Conservation (phyloP, 2,329 filamentous ascomycete species). For the Nemania serpens region DNA sequence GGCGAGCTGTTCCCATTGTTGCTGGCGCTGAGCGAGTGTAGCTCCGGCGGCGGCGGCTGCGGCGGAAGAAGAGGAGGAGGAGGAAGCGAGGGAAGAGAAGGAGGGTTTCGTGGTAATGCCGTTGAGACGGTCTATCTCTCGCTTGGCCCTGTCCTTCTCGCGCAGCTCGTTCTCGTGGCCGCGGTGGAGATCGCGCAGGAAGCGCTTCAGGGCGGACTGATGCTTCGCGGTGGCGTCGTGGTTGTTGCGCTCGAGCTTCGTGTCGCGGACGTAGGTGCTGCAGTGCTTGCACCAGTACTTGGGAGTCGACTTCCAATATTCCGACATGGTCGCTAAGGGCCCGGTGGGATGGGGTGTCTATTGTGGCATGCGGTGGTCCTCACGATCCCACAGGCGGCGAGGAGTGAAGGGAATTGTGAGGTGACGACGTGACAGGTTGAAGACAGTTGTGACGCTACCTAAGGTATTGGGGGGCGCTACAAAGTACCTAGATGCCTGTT, state of each 20-base stretch:
- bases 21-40: slow-evolving; percentile 71
- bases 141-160: slow-evolving; percentile 80
- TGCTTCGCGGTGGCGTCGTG: slow-evolving; percentile 88
- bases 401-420: not conserved
- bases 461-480: too few relatives aligned
- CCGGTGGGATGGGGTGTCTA: too few relatives aligned
- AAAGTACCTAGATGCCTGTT: too few relatives aligned
- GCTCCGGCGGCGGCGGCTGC: slow-evolving; percentile 41
- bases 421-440: too few relatives aligned
- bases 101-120: slow-evolving; percentile 64
- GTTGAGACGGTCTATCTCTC: slow-evolving; percentile 85
- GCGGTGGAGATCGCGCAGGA: slow-evolving; percentile 85
- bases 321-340: slow-evolving; percentile 67
- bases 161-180: slow-evolving; percentile 79
- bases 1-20: slow-evolving; percentile 84
- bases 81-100: slow-evolving; percentile 39
- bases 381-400: not conserved
- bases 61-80: slow-evolving; percentile 38
- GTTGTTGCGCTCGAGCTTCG: slow-evolving; percentile 83
- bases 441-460: too few relatives aligned
- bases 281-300: slow-evolving; percentile 99
- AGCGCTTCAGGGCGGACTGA: slow-evolving; percentile 84
- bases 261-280: slow-evolving; percentile 87
- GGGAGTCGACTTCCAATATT: slow-evolving; percentile 98
- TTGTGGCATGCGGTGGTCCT: too few relatives aligned